Evolutionary conservation across 2,329 filamentous ascomycete species (phyloP), one percentile per base, ranked within the genome.

Genomic region (Aspergillus nomiae): DNA sequence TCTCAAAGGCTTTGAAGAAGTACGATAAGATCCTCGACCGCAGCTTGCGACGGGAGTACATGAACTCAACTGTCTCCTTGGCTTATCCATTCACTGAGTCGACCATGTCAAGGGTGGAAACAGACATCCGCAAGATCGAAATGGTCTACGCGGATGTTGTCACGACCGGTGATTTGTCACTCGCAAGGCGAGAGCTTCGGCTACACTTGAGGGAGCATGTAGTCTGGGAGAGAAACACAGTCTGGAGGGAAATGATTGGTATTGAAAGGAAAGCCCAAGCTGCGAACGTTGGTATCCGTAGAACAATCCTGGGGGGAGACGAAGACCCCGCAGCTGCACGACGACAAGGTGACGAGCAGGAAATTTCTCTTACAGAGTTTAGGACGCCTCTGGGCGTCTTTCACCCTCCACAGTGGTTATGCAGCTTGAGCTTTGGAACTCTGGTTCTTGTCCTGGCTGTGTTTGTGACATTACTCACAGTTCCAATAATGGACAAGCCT

Each of bases 241-340:
- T 99, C 21, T 99, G 95, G 95, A 86, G 96, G 80, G 95, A 99
- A 72, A 95, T 99, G 87, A 99, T 99, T 75, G 95, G 94, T 59
- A 94, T 99, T 70, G 96, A 99, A 81, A 87, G 95, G 26, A 94
- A 96, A 74, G 92, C 92, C 1, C 94, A 98, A 79, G 96, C 95
- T 10, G 94, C 94, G 10, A 95, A 94, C 70, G 85, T 99, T 67
- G 95, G 95, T 48, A 82, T 91, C 57, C 81, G 87, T 26, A 88
- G 91, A 67, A 92, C 92, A 0, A 84, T 98, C 60, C 86, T 98
- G 2, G 94, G 94, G 5, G 86, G 87, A 30, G 90, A 90, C 38
- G 86, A 87, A 21, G 89, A 91, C 69, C 86, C 87, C 32, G 83
- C 86, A 9, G 87, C 88, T 59, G 87, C 89, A 53, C 84, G 91